A percentile compares a stretch with the other conserved stretches of the same genome.
Conservation (phyloP, 306 rosid genomes). For the Dalbergia oliveri region DNA sequence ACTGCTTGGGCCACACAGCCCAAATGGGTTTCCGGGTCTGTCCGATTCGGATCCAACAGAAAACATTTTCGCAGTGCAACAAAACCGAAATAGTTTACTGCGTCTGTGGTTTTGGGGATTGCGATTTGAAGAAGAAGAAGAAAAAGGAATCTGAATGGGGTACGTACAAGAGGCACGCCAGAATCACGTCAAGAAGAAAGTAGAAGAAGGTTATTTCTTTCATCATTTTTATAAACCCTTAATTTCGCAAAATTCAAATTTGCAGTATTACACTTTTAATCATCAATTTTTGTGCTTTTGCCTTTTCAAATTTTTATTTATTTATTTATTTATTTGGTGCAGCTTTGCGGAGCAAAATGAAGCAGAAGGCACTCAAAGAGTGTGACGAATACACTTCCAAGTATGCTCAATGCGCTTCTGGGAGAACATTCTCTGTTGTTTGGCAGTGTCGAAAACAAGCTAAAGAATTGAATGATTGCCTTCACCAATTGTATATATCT, state of each 20-base stretch:
- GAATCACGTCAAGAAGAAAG: conserved; percentile 98
- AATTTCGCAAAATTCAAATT: neutral
- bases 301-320: no score
- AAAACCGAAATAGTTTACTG: neutral
- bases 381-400: conserved; percentile 74
- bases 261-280: neutral
- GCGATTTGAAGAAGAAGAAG: neutral
- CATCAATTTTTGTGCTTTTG: neutral
- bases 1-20: no score
- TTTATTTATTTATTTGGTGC: conserved; percentile 1
- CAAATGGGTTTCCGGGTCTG: no score
- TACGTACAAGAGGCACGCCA: conserved; percentile 86
- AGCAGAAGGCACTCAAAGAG: conserved; percentile 86
- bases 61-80: neutral
- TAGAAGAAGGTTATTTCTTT: conserved; percentile 74
- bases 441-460: conserved; percentile 86
- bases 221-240: conserved; percentile 46
- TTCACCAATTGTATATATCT: conserved; percentile 78
- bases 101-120: no score
- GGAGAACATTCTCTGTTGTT: conserved; percentile 86
- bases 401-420: conserved; percentile 86
- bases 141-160: conserved; percentile 60
- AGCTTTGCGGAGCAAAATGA: conserved; percentile 98
- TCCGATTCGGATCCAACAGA: neutral
- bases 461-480: conserved; percentile 82